These are phyloP conservation scores for Wickerhamiella siamensis DNA, from an alignment of 805 yeast genomes.

Conservation along the genomic window DNA sequence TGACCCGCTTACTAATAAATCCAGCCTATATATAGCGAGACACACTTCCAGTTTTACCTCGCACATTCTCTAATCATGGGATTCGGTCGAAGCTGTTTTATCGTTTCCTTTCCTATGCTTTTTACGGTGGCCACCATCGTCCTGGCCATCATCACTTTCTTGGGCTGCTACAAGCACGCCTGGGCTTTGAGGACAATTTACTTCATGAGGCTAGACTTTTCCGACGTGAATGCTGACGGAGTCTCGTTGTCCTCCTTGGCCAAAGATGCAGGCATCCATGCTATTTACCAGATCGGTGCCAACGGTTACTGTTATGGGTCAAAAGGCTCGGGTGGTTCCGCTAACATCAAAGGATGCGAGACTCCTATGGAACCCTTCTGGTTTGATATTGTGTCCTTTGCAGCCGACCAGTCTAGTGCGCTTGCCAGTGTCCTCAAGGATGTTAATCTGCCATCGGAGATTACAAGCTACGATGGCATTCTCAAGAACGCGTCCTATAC, in stretches of 20 bases:
- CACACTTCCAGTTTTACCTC: neutral
- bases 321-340: conserved; percentile 17
- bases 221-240: conserved; percentile 21
- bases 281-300: conserved; percentile 40
- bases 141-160: conserved; percentile 35
- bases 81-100: conserved; percentile 20
- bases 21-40: neutral
- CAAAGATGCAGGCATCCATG: conserved; percentile 29
- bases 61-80: conserved; percentile 1
- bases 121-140: conserved; percentile 31
- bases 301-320: conserved; percentile 51
- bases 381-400: conserved; percentile 36
- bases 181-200: conserved; percentile 33
- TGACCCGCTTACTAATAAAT: too few relatives aligned
- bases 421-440: conserved; percentile 16
- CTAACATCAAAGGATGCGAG: conserved; percentile 36
- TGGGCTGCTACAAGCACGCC: conserved; percentile 35
- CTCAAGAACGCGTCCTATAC: conserved; percentile 39
- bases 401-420: conserved; percentile 14
- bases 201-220: conserved; percentile 34
- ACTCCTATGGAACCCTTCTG: conserved; percentile 40
- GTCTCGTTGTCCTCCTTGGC: neutral
- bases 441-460: conserved; percentile 39
- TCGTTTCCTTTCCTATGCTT: conserved; percentile 23
- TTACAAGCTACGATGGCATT: conserved; percentile 33